phyloP scores from a whole-genome alignment of 1,139 yeast species.

The Suhomyces yuchorum region DNA sequence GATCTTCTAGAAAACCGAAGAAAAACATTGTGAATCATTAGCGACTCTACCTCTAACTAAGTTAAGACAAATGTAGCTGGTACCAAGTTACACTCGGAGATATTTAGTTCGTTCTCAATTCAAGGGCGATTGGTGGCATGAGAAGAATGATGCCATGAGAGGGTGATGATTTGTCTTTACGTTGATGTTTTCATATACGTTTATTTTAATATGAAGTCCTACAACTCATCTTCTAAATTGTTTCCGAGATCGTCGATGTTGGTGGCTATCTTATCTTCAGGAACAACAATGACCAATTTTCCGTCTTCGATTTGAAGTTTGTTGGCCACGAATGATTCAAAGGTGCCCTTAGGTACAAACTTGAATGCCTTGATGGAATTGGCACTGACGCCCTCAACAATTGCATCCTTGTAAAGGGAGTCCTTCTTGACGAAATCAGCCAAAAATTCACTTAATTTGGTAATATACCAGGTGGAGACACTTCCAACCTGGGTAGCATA shows the following conservation, averaged over 20 bases:
- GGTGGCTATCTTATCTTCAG: slow-evolving; percentile 6
- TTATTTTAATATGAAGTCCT: too few relatives aligned
- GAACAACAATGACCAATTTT: slow-evolving; percentile 12
- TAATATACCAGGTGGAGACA: slow-evolving; percentile 15
- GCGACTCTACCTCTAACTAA: too few relatives aligned
- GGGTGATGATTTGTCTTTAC: too few relatives aligned
- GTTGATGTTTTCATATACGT: too few relatives aligned
- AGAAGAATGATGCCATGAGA: too few relatives aligned
- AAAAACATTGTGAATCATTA: too few relatives aligned
- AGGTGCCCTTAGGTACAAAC: slow-evolving; percentile 9
- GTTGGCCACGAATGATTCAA: slow-evolving; percentile 3
- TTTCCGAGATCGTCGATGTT: slow-evolving; percentile 12
- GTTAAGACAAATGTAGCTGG: too few relatives aligned
- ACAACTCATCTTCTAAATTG: slow-evolving; percentile 7
- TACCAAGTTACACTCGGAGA: too few relatives aligned
- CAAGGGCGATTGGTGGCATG: too few relatives aligned
- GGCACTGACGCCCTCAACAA: slow-evolving; percentile 14
- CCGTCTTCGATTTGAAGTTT: slow-evolving; percentile 12
- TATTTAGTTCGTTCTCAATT: too few relatives aligned
- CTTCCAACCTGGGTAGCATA: slow-evolving; percentile 11
- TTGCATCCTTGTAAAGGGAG: slow-evolving; percentile 16
- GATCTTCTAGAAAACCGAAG: too few relatives aligned
- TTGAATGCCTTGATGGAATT: slow-evolving; percentile 12
- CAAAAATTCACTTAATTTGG: slow-evolving; percentile 9
- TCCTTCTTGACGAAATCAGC: slow-evolving; percentile 11